Conservation (phyloP, 257 asterid species). For the Ilex aquifolium region DNA sequence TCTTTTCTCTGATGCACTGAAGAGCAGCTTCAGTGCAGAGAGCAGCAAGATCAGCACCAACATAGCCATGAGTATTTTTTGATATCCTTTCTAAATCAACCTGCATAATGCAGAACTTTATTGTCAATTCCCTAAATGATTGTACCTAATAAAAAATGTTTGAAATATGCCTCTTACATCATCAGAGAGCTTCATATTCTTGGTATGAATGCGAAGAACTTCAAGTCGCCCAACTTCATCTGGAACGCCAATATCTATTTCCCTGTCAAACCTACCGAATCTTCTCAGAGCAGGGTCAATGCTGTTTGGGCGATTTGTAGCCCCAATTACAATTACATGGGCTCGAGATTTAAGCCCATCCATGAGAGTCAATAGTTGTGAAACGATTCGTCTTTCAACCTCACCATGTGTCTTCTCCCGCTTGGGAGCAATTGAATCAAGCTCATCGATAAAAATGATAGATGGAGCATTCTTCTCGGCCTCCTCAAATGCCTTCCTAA, state of each 20-base stretch:
- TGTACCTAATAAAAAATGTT: not conserved
- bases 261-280: constrained; percentile 61
- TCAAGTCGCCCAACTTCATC: constrained; percentile 62
- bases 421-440: constrained; percentile 56
- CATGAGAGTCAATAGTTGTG: constrained; percentile 54
- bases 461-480: constrained; percentile 59
- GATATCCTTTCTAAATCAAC: constrained; percentile 49
- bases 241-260: constrained; percentile 55
- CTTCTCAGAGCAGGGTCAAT: constrained; percentile 55
- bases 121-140: too few species aligned
- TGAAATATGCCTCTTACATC: constrained; percentile 25
- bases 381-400: constrained; percentile 56
- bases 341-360: constrained; percentile 60
- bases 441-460: constrained; percentile 47
- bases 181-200: constrained; percentile 36
- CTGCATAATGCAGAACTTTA: constrained; percentile 15
- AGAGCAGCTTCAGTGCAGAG: constrained; percentile 61
- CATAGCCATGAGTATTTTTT: constrained; percentile 49
- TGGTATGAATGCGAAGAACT: constrained; percentile 56
- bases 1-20: constrained; percentile 55
- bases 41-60: constrained; percentile 63
- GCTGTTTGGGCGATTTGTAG: constrained; percentile 56
- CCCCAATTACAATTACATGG: constrained; percentile 53
- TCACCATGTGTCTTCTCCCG: constrained; percentile 57
- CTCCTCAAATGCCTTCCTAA: constrained; percentile 57